Percentiles rank a stretch among this genome's conserved stretches.
Conservation (phyloP, 441 rosid species). For the Adansonia grandidieri region DNA sequence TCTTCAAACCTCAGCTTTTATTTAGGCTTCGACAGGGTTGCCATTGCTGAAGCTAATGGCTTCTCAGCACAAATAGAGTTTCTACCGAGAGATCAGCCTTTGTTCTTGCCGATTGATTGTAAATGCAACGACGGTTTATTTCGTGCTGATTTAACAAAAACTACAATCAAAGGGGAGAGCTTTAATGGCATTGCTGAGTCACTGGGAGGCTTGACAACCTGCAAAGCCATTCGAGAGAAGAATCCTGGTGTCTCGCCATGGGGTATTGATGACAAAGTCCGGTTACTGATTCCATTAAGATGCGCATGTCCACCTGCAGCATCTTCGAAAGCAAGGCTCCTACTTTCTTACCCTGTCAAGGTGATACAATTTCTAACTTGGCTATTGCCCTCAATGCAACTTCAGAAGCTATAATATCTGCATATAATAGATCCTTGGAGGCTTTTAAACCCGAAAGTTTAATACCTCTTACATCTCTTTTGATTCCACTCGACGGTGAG, state of each 20-base stretch:
- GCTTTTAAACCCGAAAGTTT: slow-evolving; percentile 43
- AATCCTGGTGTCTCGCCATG: slow-evolving; percentile 56
- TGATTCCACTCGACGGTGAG: slow-evolving; percentile 60
- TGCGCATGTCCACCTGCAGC: slow-evolving; percentile 60
- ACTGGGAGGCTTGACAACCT: slow-evolving; percentile 72
- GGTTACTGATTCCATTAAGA: slow-evolving; percentile 53
- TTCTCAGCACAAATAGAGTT: slow-evolving; percentile 53
- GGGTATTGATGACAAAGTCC: slow-evolving; percentile 48
- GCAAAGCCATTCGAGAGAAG: slow-evolving; percentile 57
- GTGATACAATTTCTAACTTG: slow-evolving; percentile 57
- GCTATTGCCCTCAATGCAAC: slow-evolving; percentile 67
- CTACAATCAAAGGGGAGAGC: slow-evolving; percentile 62
- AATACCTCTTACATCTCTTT: slow-evolving; percentile 50
- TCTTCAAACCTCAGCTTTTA: slow-evolving; percentile 60
- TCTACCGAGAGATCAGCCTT: slow-evolving; percentile 51
- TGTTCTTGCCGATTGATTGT: slow-evolving; percentile 66
- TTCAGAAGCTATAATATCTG: slow-evolving; percentile 60
- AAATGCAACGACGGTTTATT: slow-evolving; percentile 58
- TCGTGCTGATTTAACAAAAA: slow-evolving; percentile 54
- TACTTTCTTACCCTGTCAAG: slow-evolving; percentile 69
- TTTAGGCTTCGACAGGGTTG: slow-evolving; percentile 50
- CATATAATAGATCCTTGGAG: slow-evolving; percentile 50
- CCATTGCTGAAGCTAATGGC: slow-evolving; percentile 55
- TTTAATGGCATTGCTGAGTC: slow-evolving; percentile 62
- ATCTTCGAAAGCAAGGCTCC: slow-evolving; percentile 38